A percentile compares a stretch with the other conserved stretches of the same genome.
Conservation (phyloP, 768 basidiomycete species). For the Glaciozyma antarctica region DNA sequence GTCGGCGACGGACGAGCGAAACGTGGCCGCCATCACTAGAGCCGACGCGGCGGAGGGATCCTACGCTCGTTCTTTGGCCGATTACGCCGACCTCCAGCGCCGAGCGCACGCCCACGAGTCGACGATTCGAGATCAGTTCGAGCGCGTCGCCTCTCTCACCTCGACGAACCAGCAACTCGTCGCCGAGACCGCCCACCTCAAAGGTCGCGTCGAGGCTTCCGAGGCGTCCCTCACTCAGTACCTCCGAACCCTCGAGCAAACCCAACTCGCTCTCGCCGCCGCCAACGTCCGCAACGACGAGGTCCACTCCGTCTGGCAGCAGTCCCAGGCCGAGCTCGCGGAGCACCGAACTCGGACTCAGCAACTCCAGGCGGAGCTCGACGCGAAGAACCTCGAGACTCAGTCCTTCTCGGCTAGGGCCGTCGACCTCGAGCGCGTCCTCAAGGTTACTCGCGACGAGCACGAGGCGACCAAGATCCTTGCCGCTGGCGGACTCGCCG, state of each 20-base stretch:
- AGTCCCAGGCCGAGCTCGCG: slow-evolving; percentile 57
- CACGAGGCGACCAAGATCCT: slow-evolving; percentile 26
- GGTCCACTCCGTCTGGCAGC: slow-evolving; percentile 62
- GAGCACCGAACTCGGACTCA: slow-evolving; percentile 37
- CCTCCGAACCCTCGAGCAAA: slow-evolving; percentile 75
- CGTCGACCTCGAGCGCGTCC: slow-evolving; percentile 27
- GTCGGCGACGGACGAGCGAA: slow-evolving; percentile 69
- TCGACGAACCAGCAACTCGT: slow-evolving; percentile 67
- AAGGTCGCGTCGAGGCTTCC: slow-evolving; percentile 63
- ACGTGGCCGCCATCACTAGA: slow-evolving; percentile 61
- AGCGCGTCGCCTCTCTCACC: slow-evolving; percentile 61
- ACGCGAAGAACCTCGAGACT: slow-evolving; percentile 10
- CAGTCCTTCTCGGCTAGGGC: neutral
- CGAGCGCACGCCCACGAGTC: slow-evolving; percentile 53
- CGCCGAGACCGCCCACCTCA: slow-evolving; percentile 59
- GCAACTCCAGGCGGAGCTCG: slow-evolving; percentile 27
- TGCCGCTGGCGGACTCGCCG: slow-evolving; percentile 26
- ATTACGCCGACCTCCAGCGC: slow-evolving; percentile 62
- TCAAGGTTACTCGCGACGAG: slow-evolving; percentile 24
- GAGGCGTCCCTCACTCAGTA: slow-evolving; percentile 67
- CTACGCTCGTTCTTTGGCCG: slow-evolving; percentile 55
- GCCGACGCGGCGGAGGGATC: slow-evolving; percentile 62
- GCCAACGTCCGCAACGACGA: slow-evolving; percentile 70
- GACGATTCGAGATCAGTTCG: slow-evolving; percentile 64
- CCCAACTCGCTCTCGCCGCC: slow-evolving; percentile 63